phyloP scores from a whole-genome alignment of 2,329 filamentous ascomycete species.

The Colletotrichum somersetense region DNA sequence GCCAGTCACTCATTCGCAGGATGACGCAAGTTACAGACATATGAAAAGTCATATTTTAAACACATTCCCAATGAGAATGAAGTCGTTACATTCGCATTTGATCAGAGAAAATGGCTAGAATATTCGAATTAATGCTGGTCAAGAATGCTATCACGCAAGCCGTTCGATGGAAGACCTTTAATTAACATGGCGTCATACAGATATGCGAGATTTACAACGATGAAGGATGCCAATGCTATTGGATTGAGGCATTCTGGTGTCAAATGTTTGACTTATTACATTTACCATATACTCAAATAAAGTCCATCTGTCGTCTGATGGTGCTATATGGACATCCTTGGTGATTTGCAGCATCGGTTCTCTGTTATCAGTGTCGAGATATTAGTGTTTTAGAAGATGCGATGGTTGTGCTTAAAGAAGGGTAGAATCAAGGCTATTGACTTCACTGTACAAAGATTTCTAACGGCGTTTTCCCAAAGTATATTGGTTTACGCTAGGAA shows the following conservation, averaged over 20 bases:
- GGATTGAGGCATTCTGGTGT: accelerated
- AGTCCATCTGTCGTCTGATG: neutral
- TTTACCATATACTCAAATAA: accelerated
- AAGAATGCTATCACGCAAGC: neutral
- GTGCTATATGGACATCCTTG: neutral
- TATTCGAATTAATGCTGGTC: neutral
- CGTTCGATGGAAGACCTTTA: neutral
- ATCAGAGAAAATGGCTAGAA: too few species aligned
- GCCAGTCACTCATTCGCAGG: neutral
- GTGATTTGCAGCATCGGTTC: neutral
- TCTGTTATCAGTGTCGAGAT: neutral
- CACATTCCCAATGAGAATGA: too few species aligned
- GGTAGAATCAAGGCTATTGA: too few species aligned
- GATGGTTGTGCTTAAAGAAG: too few species aligned
- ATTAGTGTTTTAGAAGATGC: too few species aligned
- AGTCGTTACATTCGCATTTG: too few species aligned
- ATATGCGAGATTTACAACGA: neutral
- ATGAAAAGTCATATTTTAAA: too few species aligned
- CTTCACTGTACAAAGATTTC: too few species aligned
- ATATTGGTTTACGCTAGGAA: too few species aligned
- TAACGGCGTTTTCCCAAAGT: neutral
- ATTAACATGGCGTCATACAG: neutral
- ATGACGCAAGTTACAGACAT: neutral
- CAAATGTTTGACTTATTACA: neutral
- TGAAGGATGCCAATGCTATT: neutral